phyloP scores from a whole-genome alignment of 805 yeast genomes.

The Candida ipomoeae region DNA sequence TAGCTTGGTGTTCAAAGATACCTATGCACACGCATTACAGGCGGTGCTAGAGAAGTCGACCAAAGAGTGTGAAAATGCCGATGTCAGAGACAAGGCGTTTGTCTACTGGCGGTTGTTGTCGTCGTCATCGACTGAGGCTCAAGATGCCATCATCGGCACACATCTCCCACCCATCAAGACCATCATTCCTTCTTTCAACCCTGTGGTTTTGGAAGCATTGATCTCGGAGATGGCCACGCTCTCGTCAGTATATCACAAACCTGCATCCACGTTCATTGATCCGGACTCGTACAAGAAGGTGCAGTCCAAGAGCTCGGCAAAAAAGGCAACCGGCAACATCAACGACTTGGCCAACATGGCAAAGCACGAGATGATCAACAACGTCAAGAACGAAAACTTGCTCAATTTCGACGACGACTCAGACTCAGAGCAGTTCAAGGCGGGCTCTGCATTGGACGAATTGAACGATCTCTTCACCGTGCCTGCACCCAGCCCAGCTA shows the following conservation, averaged over 20 bases:
- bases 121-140: slow-evolving; percentile 33
- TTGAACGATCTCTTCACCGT: slow-evolving; percentile 65
- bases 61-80: slow-evolving; percentile 63
- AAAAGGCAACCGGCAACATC: slow-evolving; percentile 36
- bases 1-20: slow-evolving; percentile 23
- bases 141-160: slow-evolving; percentile 53
- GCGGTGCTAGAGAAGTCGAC: slow-evolving; percentile 59
- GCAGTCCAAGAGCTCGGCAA: slow-evolving; percentile 15
- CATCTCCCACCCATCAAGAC: slow-evolving; percentile 69
- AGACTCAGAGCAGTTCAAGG: slow-evolving; percentile 7
- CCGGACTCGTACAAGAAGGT: slow-evolving; percentile 23
- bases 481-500: slow-evolving; percentile 22
- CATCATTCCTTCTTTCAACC: slow-evolving; percentile 68
- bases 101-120: slow-evolving; percentile 77
- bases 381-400: slow-evolving; percentile 70
- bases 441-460: slow-evolving; percentile 57
- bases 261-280: slow-evolving; percentile 61
- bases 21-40: slow-evolving; percentile 47
- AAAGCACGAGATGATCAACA: slow-evolving; percentile 63
- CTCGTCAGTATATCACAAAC: slow-evolving; percentile 86
- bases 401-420: slow-evolving; percentile 79
- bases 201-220: slow-evolving; percentile 61
- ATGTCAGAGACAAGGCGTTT: slow-evolving; percentile 76
- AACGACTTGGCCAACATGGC: slow-evolving; percentile 80
- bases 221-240: slow-evolving; percentile 75